Conservation (phyloP, 164 flowering plant genomes). For the Warburgia ugandensis region DNA sequence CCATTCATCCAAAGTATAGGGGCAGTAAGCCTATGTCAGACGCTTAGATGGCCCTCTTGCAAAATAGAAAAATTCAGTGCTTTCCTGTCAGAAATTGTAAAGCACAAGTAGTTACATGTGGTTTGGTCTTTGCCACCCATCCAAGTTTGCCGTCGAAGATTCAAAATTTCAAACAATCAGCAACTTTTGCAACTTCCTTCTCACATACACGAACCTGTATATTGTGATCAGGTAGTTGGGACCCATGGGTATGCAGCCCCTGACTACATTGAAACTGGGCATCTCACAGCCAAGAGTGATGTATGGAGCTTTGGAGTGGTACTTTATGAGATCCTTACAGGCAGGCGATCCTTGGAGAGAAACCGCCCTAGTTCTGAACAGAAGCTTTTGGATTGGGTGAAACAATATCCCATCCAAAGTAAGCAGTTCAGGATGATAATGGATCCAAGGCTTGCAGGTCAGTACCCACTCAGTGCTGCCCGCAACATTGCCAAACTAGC, state of each 20-base stretch:
- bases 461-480: constrained; percentile 49
- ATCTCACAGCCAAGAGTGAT: constrained; percentile 63
- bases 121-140: too few relatives aligned
- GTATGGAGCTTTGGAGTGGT: constrained; percentile 90
- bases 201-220: neutral
- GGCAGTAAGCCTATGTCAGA: too few relatives aligned
- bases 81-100: too few relatives aligned
- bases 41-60: too few relatives aligned
- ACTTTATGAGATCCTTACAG: constrained; percentile 77
- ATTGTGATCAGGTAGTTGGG: constrained; percentile 56
- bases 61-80: too few relatives aligned
- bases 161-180: too few relatives aligned
- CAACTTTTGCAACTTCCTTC: neutral
- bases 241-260: constrained; percentile 95
- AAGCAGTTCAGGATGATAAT: constrained; percentile 59
- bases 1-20: too few relatives aligned
- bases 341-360: constrained; percentile 63
- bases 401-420: constrained; percentile 62
- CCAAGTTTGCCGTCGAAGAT: too few relatives aligned
- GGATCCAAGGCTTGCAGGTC: constrained; percentile 55
- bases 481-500: constrained; percentile 62
- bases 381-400: constrained; percentile 90
- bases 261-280: constrained; percentile 78
- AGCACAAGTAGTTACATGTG: too few relatives aligned
- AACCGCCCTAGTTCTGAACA: constrained; percentile 58